Evolutionary conservation across 2,329 filamentous ascomycete genomes (phyloP).

Genomic region (Arthrobotrys iridis): DNA sequence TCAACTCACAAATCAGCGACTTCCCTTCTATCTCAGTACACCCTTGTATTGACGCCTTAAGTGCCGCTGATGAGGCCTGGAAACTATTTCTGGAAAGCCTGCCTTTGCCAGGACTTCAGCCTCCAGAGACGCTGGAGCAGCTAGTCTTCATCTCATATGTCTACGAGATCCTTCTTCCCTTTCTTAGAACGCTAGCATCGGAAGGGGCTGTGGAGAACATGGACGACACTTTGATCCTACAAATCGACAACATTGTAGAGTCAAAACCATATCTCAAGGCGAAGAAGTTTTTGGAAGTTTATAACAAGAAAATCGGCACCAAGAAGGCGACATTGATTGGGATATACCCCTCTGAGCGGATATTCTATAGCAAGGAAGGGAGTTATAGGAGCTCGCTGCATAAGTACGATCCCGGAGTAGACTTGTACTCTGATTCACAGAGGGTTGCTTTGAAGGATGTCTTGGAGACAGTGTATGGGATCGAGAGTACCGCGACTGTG

Average conservation of each 20-base stretch:
- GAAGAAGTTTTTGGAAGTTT: constrained; percentile 36
- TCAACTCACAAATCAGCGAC: not conserved
- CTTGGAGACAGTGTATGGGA: constrained; percentile 24
- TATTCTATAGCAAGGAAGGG: constrained; percentile 48
- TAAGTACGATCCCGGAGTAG: constrained; percentile 34
- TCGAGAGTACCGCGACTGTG: not conserved
- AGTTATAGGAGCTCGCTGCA: constrained; percentile 27
- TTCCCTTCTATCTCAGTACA: constrained; percentile 11
- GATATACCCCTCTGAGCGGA: constrained; percentile 43
- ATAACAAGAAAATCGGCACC: constrained; percentile 11
- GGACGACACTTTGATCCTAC: constrained; percentile 28
- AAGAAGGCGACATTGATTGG: constrained; percentile 30
- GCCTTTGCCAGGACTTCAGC: not conserved
- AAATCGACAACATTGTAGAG: constrained; percentile 51
- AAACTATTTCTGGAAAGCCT: constrained; percentile 7
- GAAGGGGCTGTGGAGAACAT: not conserved
- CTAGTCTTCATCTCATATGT: constrained; percentile 40
- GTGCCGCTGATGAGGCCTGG: constrained; percentile 4
- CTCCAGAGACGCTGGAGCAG: constrained; percentile 30
- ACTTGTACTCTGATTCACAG: not conserved
- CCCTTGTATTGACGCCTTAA: not conserved
- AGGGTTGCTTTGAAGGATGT: not conserved
- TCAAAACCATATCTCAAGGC: constrained; percentile 50
- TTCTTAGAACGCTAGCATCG: not conserved
- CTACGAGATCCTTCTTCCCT: constrained; percentile 30